Evolutionary conservation across 768 basidiomycete genomes (phyloP).

Genomic region (Hygrocybe coccinea): DNA sequence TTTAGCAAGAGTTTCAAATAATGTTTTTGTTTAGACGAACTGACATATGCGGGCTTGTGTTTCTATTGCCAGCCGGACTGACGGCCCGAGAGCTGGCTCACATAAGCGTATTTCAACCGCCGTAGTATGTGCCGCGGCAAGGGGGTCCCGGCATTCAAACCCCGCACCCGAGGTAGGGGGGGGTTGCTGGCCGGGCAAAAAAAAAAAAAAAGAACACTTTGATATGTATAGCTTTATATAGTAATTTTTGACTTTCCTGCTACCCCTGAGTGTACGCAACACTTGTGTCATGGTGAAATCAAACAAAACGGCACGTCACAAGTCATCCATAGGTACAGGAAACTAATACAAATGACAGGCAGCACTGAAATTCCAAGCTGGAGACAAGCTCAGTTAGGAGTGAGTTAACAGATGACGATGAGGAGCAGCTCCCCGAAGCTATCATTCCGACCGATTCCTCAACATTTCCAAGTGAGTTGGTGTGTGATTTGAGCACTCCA

Average conservation of each 20-base stretch:
- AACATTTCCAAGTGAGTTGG: not conserved
- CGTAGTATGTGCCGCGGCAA: no score
- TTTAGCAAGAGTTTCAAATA: no score
- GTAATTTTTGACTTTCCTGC: not conserved
- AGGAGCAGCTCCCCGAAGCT: not conserved
- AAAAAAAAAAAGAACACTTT: not conserved
- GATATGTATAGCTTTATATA: not conserved
- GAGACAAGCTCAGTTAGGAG: not conserved
- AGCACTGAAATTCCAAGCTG: not conserved
- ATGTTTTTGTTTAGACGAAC: no score
- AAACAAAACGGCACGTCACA: not conserved
- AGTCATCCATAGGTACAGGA: not conserved
- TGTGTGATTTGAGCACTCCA: not conserved
- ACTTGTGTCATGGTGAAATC: not conserved
- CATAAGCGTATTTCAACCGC: no score
- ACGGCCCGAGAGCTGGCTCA: no score
- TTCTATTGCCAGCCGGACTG: no score
- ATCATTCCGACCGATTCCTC: not conserved
- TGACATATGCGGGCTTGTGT: no score
- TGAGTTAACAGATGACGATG: not conserved
- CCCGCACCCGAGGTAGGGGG: not conserved
- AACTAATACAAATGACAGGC: not conserved
- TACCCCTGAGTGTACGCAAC: not conserved
- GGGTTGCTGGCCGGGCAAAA: not conserved
- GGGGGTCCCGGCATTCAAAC: not conserved